Conservation (phyloP, 441 rosid species). For the Gossypium trilobum region DNA sequence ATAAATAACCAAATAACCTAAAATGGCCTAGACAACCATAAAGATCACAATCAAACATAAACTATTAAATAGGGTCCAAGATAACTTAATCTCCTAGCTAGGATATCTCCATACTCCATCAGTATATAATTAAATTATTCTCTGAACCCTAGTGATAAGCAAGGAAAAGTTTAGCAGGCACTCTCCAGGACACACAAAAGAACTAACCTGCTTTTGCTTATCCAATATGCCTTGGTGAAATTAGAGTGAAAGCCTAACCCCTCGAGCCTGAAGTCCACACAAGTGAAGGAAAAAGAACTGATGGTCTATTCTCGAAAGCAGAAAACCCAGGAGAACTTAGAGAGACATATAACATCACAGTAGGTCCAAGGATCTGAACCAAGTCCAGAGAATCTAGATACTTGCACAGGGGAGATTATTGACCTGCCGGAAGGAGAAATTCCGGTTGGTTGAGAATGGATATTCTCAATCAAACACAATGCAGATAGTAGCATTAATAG, state of each 20-base stretch:
- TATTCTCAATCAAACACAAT: not conserved
- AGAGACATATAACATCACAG: no score
- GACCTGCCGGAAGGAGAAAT: no score
- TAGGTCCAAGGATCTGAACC: no score
- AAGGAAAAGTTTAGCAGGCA: not conserved
- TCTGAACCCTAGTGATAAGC: not conserved
- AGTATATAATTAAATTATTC: not conserved
- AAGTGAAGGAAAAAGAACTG: no score
- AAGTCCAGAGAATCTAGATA: no score
- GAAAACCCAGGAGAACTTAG: no score
- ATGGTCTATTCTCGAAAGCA: no score
- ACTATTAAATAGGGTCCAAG: not conserved
- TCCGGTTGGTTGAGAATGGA: not conserved
- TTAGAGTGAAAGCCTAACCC: not conserved
- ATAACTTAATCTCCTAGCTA: not conserved
- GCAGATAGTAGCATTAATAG: not conserved
- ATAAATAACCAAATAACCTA: not conserved
- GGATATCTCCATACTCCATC: not conserved
- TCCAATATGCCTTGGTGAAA: not conserved
- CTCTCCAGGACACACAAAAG: not conserved
- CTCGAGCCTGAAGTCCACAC: no score
- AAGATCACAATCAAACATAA: not conserved
- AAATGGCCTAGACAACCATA: not conserved
- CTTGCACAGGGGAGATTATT: no score
- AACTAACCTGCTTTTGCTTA: not conserved